phyloP scores from a whole-genome alignment of 257 asterid genomes.

The Ballota nigra region DNA sequence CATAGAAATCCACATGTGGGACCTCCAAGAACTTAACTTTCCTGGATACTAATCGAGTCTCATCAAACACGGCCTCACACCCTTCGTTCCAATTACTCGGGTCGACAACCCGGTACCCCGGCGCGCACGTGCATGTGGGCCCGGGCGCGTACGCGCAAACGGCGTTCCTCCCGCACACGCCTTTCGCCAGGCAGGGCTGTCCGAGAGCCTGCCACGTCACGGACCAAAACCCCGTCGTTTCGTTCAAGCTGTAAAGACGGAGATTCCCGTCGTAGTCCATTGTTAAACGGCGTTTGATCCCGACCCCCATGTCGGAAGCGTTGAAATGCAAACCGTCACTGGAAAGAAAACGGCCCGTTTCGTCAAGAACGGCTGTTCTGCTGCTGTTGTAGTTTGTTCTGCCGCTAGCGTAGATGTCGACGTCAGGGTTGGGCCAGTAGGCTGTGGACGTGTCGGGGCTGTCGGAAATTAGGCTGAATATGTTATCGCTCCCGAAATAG shows the following conservation, averaged over 20 bases:
- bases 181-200: conserved; percentile 48
- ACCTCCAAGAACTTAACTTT: conserved; percentile 45
- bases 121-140: conserved; percentile 56
- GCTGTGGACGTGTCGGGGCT: conserved; percentile 51
- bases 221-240: conserved; percentile 55
- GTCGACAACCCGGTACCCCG: conserved; percentile 41
- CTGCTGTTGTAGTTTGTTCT: conserved; percentile 66
- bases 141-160: conserved; percentile 45
- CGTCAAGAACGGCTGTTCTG: conserved; percentile 53
- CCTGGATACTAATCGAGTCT: conserved; percentile 6
- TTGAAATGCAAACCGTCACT: conserved; percentile 50
- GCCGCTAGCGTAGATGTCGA: conserved; percentile 25
- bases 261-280: conserved; percentile 68
- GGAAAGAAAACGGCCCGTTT: conserved; percentile 49
- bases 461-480: conserved; percentile 53
- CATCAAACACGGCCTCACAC: conserved; percentile 44
- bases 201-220: conserved; percentile 59
- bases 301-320: conserved; percentile 55
- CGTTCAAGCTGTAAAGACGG: conserved; percentile 56
- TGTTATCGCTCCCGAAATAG: conserved; percentile 58
- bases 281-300: conserved; percentile 50
- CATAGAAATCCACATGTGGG: conserved; percentile 60
- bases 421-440: conserved; percentile 70
- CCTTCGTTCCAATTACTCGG: conserved; percentile 53
- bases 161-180: conserved; percentile 66